Evolutionary conservation across 257 asterid species (phyloP).

Genomic region (Solanum ossicruentum): DNA sequence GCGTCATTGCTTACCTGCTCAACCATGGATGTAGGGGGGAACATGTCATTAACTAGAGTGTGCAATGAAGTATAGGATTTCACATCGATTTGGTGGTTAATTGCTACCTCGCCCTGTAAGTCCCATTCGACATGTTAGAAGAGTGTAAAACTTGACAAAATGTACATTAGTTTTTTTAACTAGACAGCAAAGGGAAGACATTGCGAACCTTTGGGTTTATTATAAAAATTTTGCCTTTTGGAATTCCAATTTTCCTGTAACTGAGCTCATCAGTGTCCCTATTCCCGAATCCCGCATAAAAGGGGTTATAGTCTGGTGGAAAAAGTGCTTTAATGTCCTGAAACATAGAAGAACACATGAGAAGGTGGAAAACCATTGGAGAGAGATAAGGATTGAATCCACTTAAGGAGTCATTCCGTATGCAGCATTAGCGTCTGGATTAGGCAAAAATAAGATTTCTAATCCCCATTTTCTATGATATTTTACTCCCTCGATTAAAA

Average conservation of each 20-base stretch:
- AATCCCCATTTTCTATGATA: neutral
- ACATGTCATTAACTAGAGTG: constrained; percentile 92
- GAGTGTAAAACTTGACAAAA: neutral
- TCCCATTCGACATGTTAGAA: neutral
- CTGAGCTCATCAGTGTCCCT: constrained; percentile 98
- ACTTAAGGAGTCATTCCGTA: neutral
- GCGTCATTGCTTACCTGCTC: constrained; percentile 58
- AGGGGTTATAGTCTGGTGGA: constrained; percentile 90
- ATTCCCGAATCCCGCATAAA: constrained; percentile 97
- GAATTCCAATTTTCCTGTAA: constrained; percentile 93
- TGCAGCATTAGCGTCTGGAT: neutral
- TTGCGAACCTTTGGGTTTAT: constrained; percentile 82
- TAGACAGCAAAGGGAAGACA: neutral
- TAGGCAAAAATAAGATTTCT: neutral
- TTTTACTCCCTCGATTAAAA: neutral
- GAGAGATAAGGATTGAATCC: neutral
- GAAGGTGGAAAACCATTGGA: neutral
- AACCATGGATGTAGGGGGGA: constrained; percentile 85
- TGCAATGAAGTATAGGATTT: constrained; percentile 93
- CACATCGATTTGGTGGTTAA: constrained; percentile 73
- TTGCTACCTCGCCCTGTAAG: constrained; percentile 95
- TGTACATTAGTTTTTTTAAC: neutral
- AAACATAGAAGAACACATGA: neutral
- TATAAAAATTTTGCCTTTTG: constrained; percentile 94
- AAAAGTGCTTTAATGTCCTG: constrained; percentile 99